Percentiles rank a stretch among this genome's conserved stretches.
Conservation (phyloP, 2,329 filamentous ascomycete genomes). For the Paramyrothecium sp. region DNA sequence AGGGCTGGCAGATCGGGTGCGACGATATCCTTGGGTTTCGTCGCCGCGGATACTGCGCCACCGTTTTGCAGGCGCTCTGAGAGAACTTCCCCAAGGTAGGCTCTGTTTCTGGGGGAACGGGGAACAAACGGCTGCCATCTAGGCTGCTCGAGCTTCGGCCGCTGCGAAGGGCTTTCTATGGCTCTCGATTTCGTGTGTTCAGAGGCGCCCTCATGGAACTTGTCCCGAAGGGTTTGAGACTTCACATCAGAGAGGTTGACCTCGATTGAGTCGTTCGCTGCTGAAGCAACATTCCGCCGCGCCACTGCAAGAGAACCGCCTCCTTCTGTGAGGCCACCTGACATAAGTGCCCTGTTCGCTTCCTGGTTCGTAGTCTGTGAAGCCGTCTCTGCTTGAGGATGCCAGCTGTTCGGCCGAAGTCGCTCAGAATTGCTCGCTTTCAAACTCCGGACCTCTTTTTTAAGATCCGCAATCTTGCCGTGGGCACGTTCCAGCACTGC, state of each 20-base stretch:
- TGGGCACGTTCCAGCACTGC: constrained; percentile 56
- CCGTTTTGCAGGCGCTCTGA: constrained; percentile 26
- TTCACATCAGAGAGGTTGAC: constrained; percentile 13
- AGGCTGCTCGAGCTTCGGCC: constrained; percentile 28
- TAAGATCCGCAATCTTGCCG: constrained; percentile 54
- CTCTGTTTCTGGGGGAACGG: constrained; percentile 36
- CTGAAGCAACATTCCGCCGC: constrained; percentile 26
- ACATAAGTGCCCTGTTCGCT: not conserved
- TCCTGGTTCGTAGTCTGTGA: constrained; percentile 4
- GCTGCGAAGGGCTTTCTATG: constrained; percentile 16
- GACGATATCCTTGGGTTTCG: constrained; percentile 18
- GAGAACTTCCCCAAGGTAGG: constrained; percentile 31
- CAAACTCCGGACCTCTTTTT: constrained; percentile 48
- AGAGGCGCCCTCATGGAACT: constrained; percentile 28
- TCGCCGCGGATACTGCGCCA: constrained; percentile 18
- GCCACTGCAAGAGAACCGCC: constrained; percentile 4
- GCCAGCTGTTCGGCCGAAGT: constrained; percentile 26
- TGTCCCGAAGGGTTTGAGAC: constrained; percentile 29
- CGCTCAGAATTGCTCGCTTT: constrained; percentile 26
- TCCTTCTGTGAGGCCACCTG: not conserved
- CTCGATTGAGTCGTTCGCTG: constrained; percentile 11
- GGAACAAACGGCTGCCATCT: constrained; percentile 41
- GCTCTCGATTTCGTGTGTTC: constrained; percentile 13
- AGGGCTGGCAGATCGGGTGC: constrained; percentile 25
- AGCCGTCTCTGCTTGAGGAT: constrained; percentile 17